phyloP scores from a whole-genome alignment of 1,139 yeast genomes.

The Blastobotrys ciferrii region DNA sequence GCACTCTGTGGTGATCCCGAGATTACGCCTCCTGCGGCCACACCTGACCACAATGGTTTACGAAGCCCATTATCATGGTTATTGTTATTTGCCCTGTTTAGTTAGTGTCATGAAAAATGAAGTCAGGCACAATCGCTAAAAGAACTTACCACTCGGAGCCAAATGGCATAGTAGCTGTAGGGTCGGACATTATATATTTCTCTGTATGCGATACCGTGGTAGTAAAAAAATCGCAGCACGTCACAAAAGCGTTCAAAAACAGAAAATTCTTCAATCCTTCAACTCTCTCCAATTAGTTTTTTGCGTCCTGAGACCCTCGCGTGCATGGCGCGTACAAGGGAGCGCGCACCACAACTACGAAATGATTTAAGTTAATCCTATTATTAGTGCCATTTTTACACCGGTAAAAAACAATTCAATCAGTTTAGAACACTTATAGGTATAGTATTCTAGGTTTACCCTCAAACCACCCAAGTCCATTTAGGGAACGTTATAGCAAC shows the following conservation, averaged over 20 bases:
- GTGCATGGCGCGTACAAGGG: background rate
- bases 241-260: background rate
- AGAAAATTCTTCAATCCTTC: background rate
- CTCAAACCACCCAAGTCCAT: no score
- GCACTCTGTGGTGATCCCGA: no score
- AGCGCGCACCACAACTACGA: background rate
- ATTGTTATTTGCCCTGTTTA: background rate
- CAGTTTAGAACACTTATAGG: no score
- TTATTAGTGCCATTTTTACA: no score
- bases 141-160: conserved; percentile 44
- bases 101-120: background rate
- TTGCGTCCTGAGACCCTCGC: no score
- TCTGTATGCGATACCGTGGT: background rate
- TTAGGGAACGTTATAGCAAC: no score
- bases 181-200: conserved; percentile 27
- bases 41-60: conserved; percentile 1
- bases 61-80: background rate
- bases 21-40: conserved; percentile 7
- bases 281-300: background rate
- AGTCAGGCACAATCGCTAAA: background rate
- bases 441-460: no score
- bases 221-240: background rate
- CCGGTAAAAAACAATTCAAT: no score
- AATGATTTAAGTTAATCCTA: no score
- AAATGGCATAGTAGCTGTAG: conserved; percentile 36